Evolutionary conservation across 2,329 filamentous ascomycete species (phyloP).

Genomic region (Cladosporium phlei): DNA sequence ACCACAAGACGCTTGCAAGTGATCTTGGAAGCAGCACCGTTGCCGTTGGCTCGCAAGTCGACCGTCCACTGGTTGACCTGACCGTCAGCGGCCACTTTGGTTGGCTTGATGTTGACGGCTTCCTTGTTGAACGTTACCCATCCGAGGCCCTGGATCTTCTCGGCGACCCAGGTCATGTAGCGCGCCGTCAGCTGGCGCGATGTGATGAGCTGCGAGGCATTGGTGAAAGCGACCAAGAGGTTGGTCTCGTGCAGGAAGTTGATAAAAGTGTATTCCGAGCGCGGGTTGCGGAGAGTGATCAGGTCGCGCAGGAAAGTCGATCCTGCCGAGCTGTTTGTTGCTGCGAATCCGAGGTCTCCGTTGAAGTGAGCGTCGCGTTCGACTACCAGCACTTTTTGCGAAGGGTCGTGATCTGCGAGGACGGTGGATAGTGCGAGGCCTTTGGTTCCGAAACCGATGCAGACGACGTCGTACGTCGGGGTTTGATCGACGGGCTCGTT

Average conservation of each 20-base stretch:
- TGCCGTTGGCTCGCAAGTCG: slow-evolving; percentile 16
- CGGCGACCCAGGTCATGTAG: slow-evolving; percentile 27
- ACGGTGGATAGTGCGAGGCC: slow-evolving; percentile 23
- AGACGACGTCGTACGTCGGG: slow-evolving; percentile 22
- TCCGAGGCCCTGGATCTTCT: slow-evolving; percentile 19
- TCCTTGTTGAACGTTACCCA: slow-evolving; percentile 26
- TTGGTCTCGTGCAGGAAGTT: slow-evolving; percentile 27
- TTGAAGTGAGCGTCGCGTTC: slow-evolving; percentile 20
- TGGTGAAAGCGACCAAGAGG: slow-evolving; percentile 26
- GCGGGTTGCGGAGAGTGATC: slow-evolving; percentile 26
- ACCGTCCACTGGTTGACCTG: slow-evolving; percentile 20
- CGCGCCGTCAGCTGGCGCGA: slow-evolving; percentile 22
- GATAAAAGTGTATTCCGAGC: slow-evolving; percentile 28
- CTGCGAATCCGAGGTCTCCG: slow-evolving; percentile 18
- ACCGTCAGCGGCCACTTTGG: slow-evolving; percentile 11
- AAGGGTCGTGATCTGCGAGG: slow-evolving; percentile 19
- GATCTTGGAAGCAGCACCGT: slow-evolving; percentile 15
- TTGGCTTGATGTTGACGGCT: slow-evolving; percentile 18
- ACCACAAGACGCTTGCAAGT: slow-evolving; percentile 21
- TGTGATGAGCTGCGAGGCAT: slow-evolving; percentile 25
- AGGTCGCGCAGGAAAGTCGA: slow-evolving; percentile 26
- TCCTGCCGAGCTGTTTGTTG: slow-evolving; percentile 20
- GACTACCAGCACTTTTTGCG: slow-evolving; percentile 21
- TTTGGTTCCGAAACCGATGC: slow-evolving; percentile 24
- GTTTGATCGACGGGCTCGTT: slow-evolving; percentile 2